These are phyloP conservation scores for Aegle marmelos DNA, from an alignment of 345 rosid species.

Conservation along the genomic window DNA sequence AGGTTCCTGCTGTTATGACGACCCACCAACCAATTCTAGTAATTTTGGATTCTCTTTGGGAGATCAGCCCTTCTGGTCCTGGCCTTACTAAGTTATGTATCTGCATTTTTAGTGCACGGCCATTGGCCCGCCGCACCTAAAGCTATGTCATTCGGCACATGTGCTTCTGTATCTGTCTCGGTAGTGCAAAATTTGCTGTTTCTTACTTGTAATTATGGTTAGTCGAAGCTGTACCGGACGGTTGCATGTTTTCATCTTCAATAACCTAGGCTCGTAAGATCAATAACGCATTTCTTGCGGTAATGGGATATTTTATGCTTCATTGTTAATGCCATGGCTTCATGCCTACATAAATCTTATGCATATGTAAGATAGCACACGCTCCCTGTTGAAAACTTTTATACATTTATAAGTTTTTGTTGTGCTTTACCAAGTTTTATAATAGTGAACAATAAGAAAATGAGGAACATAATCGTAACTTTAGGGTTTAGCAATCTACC, in stretches of 20 bases:
- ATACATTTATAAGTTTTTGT: too few species aligned
- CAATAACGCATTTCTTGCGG: background rate
- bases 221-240: background rate
- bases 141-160: background rate
- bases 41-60: constrained; percentile 44
- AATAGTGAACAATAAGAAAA: too few species aligned
- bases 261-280: background rate
- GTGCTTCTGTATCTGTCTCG: background rate
- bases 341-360: too few species aligned
- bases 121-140: background rate
- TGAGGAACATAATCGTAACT: too few species aligned
- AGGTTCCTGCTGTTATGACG: constrained; percentile 13
- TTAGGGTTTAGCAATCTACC: too few species aligned
- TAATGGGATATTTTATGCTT: background rate
- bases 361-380: too few species aligned
- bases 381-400: too few species aligned
- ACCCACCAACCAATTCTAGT: constrained; percentile 29
- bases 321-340: background rate
- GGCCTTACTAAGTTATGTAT: constrained; percentile 29
- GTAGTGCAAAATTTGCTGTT: background rate
- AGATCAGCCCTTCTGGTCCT: constrained; percentile 56
- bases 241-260: background rate
- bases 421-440: too few species aligned
- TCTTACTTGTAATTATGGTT: constrained; percentile 24
- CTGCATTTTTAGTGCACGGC: background rate